These are phyloP conservation scores for Glaciozyma antarctica DNA, from an alignment of 768 basidiomycete genomes.

Conservation along the genomic window DNA sequence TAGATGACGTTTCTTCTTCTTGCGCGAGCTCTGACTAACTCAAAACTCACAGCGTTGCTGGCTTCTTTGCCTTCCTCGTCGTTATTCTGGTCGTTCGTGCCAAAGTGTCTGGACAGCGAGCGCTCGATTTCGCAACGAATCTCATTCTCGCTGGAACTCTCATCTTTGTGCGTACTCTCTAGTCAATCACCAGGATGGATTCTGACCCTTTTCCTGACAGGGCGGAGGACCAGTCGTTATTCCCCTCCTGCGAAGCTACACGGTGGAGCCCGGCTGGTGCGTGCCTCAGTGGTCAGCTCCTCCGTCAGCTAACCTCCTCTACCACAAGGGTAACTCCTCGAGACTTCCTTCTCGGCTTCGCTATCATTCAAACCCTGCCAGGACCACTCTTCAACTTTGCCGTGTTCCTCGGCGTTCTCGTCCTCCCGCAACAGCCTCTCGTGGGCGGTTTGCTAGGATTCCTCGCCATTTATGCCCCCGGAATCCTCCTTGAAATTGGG, in stretches of 20 bases:
- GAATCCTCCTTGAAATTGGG: conserved; percentile 39
- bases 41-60: conserved; percentile 2
- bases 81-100: conserved; percentile 29
- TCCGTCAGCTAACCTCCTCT: conserved; percentile 8
- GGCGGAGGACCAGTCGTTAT: conserved; percentile 54
- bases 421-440: conserved; percentile 31
- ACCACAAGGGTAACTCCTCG: conserved; percentile 49
- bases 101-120: conserved; percentile 20
- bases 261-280: conserved; percentile 41
- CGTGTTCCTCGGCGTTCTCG: conserved; percentile 49
- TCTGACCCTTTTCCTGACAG: conserved; percentile 22
- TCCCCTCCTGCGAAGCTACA: conserved; percentile 49
- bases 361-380: conserved; percentile 34
- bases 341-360: conserved; percentile 51
- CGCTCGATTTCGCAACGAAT: conserved; percentile 2
- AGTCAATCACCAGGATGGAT: background rate
- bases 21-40: no score
- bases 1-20: background rate
- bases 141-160: conserved; percentile 5
- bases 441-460: conserved; percentile 47
- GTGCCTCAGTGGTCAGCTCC: no score
- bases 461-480: conserved; percentile 49
- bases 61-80: conserved; percentile 19
- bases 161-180: conserved; percentile 6
- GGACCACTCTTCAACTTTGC: conserved; percentile 53